Conservation (phyloP, 148 eudicot genomes). For the Chenopodium formosanum region DNA sequence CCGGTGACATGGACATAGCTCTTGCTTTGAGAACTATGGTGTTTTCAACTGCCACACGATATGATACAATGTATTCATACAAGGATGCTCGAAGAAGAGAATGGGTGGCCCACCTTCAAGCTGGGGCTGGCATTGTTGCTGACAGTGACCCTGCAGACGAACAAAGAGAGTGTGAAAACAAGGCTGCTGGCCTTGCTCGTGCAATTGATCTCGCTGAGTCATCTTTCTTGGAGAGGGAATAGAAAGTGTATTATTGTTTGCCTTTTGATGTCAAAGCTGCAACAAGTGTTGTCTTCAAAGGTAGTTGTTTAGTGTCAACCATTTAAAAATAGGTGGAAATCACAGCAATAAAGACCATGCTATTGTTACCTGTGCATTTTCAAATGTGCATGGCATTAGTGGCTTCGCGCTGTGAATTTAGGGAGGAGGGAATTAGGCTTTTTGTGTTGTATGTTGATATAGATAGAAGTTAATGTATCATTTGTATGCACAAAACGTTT, state of each 20-base stretch:
- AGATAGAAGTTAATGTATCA: not conserved
- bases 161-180: constrained; percentile 95
- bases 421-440: not conserved
- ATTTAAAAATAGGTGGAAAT: not conserved
- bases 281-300: not conserved
- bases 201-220: constrained; percentile 99
- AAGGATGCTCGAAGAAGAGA: constrained; percentile 61
- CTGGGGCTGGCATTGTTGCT: constrained; percentile 97
- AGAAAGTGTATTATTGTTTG: not conserved
- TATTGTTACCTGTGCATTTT: not conserved
- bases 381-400: not conserved
- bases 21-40: constrained; percentile 93
- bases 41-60: constrained; percentile 67
- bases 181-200: constrained; percentile 91
- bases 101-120: constrained; percentile 95
- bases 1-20: constrained; percentile 98
- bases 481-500: constrained; percentile 12
- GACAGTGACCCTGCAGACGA: constrained; percentile 91
- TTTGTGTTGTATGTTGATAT: constrained; percentile 15
- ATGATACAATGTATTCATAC: constrained; percentile 91
- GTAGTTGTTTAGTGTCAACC: not conserved
- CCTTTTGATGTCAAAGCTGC: not conserved
- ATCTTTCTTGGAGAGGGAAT: constrained; percentile 57
- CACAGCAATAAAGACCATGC: not conserved
- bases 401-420: not conserved